Conservation (phyloP, 305 asterid genomes). For the Lippia alba region DNA sequence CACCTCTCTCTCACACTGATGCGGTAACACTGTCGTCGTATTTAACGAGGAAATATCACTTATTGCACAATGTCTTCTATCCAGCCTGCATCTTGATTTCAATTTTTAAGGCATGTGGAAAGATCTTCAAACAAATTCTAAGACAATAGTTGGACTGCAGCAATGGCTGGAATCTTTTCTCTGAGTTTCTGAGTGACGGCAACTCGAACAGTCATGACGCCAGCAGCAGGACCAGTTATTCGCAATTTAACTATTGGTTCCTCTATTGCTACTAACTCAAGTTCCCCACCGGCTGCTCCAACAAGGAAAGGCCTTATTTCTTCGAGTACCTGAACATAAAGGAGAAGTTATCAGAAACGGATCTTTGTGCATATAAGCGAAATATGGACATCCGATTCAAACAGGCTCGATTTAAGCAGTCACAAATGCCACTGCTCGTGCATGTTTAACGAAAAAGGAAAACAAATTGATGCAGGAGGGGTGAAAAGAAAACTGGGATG, state of each 20-base stretch:
- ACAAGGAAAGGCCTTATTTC: conserved; percentile 89
- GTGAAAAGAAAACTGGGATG: too few species aligned
- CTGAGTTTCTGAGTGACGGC: conserved; percentile 96
- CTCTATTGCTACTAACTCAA: conserved; percentile 83
- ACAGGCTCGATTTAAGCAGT: conserved; percentile 1
- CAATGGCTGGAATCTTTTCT: conserved; percentile 90
- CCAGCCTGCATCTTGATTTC: conserved; percentile 4
- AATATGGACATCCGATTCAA: conserved; percentile 3
- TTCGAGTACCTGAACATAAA: conserved; percentile 70
- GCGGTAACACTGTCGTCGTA: not conserved
- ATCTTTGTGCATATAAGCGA: conserved; percentile 2
- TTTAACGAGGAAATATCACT: conserved; percentile 8
- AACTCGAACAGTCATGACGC: conserved; percentile 96
- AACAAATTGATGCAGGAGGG: too few species aligned
- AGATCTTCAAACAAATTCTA: conserved; percentile 34
- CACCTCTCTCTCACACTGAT: not conserved
- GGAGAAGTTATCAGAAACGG: conserved; percentile 1
- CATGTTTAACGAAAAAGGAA: not conserved
- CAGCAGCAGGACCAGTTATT: conserved; percentile 89
- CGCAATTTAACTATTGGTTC: conserved; percentile 95
- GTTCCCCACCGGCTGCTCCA: conserved; percentile 94
- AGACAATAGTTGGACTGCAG: conserved; percentile 90
- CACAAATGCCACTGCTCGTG: not conserved
- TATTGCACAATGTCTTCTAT: conserved; percentile 21
- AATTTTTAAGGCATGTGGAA: not conserved